Base-by-base conservation (phyloP, 2,329 filamentous ascomycete genomes). In the Penicillium hordei region DNA sequence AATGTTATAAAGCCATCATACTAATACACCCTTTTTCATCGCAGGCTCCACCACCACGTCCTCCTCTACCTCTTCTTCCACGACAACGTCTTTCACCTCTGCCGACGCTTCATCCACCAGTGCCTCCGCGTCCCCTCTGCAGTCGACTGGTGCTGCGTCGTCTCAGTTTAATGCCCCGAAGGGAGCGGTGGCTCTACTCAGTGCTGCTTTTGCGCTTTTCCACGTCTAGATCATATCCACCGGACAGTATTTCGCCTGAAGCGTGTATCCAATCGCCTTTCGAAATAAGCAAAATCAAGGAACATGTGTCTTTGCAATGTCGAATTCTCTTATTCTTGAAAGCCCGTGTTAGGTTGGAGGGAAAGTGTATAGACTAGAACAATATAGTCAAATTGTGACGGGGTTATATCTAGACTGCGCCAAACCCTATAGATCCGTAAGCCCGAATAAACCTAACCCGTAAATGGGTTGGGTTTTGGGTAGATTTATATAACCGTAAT, bases 131-230 rank as follows among this genome's bases (percentile, higher is more conserved):
- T 33, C 52, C 10, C 6, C 52, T 33, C 13, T 17, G 10, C n/a
- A 9, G 19, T 54, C 51, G 15, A 48, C 27, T 19, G 45, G 25
- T 44, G 51, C 55, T 40, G 44, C 43, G 12, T 15, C 21, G n/a
- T 49, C 55, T 39, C 51, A 39, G 25, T 34, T 43, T 7, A 49
- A 31, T 39, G 19, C 44, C 27, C 44, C 51, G 34, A 55, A 33
- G 23, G 55, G 38, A 49, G 44, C 19, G 12, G 21, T 55, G 31
- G 39, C 51, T 45, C 15, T 58, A 25, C 15, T 58, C 12, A 45
- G 55, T 33, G 55, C 51, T 44, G 25, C 44, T n/a, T 15, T 55
- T 25, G 55, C 55, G 38, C 44, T 58, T 19, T 34, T 58, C 25
- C 19, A 45, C 25, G 2, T 55, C 13, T 46, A 46, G 19, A 4